phyloP scores from a whole-genome alignment of 345 rosid genomes.

The Physaria fendleri region DNA sequence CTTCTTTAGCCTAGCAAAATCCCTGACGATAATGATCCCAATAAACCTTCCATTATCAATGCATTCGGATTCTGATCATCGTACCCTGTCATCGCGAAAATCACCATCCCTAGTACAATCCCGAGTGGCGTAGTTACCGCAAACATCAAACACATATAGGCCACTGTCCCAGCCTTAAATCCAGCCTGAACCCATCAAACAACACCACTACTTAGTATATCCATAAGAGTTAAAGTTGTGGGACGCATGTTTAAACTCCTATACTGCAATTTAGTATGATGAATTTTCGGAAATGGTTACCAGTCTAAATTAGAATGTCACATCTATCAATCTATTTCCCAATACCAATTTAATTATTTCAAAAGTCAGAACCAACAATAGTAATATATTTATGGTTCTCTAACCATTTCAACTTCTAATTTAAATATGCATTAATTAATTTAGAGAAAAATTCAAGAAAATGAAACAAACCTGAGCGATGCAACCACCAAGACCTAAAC shows the following conservation, averaged over 20 bases:
- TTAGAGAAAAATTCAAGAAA: not conserved
- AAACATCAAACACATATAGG: constrained; percentile 88
- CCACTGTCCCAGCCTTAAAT: constrained; percentile 59
- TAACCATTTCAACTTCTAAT: constrained; percentile 2
- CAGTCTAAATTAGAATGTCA: constrained; percentile 1
- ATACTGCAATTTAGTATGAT: no score
- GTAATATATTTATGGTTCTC: not conserved
- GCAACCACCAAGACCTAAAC: constrained; percentile 98
- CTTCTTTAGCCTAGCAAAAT: constrained; percentile 74
- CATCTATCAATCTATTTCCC: not conserved
- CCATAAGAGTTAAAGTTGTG: no score
- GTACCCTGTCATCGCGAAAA: constrained; percentile 68
- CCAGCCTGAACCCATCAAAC: constrained; percentile 62
- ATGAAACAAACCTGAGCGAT: constrained; percentile 73
- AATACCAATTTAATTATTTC: no score
- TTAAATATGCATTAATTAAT: not conserved
- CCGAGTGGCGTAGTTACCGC: constrained; percentile 90
- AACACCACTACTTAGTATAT: no score
- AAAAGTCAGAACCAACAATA: not conserved
- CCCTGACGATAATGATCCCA: constrained; percentile 84
- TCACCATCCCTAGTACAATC: constrained; percentile 71
- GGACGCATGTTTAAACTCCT: no score
- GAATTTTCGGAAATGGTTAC: no score
- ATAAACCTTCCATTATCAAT: constrained; percentile 76
- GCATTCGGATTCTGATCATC: constrained; percentile 76